phyloP scores from a whole-genome alignment of 2,329 filamentous ascomycete genomes.

The Botryotinia globosa region DNA sequence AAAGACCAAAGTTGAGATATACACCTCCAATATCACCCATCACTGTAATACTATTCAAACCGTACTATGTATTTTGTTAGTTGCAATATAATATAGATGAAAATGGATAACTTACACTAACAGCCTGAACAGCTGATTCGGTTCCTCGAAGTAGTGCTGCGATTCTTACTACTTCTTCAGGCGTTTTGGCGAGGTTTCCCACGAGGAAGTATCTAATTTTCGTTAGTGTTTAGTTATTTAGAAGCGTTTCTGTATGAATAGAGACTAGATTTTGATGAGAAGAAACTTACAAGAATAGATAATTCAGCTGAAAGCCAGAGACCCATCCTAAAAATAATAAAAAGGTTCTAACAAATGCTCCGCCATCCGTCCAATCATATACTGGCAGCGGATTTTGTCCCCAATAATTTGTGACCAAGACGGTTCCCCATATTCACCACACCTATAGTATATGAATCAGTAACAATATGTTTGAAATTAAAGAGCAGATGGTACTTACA shows the following conservation, averaged over 20 bases:
- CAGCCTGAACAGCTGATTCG: constrained; percentile 69
- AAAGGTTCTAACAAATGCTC: constrained; percentile 62
- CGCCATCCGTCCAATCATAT: constrained; percentile 62
- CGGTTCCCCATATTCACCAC: constrained; percentile 71
- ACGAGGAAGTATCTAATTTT: constrained; percentile 63
- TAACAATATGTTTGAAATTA: background rate
- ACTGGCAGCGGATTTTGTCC: constrained; percentile 49
- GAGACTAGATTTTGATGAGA: background rate
- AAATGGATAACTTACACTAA: too few relatives aligned
- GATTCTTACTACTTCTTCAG: constrained; percentile 65
- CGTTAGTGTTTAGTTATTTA: background rate
- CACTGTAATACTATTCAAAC: constrained; percentile 57
- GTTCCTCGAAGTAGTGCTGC: constrained; percentile 66
- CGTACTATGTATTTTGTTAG: constrained; percentile 48
- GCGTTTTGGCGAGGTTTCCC: constrained; percentile 58
- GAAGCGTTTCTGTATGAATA: background rate
- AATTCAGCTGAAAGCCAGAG: constrained; percentile 69
- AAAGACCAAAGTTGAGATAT: constrained; percentile 69
- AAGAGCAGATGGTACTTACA: constrained; percentile 33
- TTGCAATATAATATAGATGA: too few relatives aligned
- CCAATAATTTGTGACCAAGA: constrained; percentile 61
- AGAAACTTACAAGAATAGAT: constrained; percentile 60
- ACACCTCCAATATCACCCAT: constrained; percentile 65
- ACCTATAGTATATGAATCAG: constrained; percentile 23
- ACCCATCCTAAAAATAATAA: constrained; percentile 66